Evolutionary conservation across 345 rosid species (phyloP).

Genomic region (Pistacia integerrima): DNA sequence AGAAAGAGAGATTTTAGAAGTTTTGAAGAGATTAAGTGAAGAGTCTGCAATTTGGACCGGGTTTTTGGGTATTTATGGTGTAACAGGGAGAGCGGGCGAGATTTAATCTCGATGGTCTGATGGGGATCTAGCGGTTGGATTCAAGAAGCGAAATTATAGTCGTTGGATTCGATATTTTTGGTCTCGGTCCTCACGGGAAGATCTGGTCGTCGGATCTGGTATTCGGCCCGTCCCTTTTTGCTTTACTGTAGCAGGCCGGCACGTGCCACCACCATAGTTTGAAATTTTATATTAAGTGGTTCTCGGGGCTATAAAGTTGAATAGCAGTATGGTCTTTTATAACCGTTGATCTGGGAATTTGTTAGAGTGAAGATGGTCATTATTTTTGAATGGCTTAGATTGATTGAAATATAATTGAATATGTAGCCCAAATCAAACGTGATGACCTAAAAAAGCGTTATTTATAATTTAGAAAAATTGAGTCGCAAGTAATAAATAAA

Average conservation of each 20-base stretch:
- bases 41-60: slow-evolving; percentile 26
- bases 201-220: slow-evolving; percentile 64
- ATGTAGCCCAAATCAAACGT: too few relatives aligned
- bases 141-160: slow-evolving; percentile 2
- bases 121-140: slow-evolving; percentile 23
- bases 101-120: slow-evolving; percentile 59
- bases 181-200: slow-evolving; percentile 50
- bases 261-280: slow-evolving; percentile 48
- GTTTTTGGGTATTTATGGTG: slow-evolving; percentile 39
- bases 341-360: slow-evolving; percentile 6
- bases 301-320: neutral
- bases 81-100: slow-evolving; percentile 24
- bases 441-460: too few relatives aligned
- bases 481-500: too few relatives aligned
- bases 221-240: slow-evolving; percentile 34
- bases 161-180: slow-evolving; percentile 46
- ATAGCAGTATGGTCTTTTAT: neutral
- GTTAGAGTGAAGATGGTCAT: neutral
- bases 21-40: slow-evolving; percentile 13
- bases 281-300: neutral
- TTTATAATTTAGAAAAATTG: too few relatives aligned
- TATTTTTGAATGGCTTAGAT: too few relatives aligned
- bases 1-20: neutral
- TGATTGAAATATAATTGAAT: too few relatives aligned
- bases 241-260: slow-evolving; percentile 60